Evolutionary conservation across 129 eudicot species (phyloP).

Genomic region (Dittrichia graveolens): DNA sequence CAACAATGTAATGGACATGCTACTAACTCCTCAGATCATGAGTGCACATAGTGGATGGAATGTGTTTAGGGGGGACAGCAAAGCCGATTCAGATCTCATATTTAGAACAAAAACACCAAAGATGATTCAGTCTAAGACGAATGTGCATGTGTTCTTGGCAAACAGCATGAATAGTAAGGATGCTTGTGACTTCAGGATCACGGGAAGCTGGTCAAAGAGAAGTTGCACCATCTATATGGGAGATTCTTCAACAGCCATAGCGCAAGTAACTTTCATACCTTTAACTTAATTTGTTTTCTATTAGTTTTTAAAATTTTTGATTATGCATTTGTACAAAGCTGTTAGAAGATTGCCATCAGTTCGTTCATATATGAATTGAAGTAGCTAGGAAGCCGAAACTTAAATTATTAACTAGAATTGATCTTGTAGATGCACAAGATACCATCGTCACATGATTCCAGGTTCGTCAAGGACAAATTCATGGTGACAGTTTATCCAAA

Average conservation of each 20-base stretch:
- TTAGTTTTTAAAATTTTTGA: too few species aligned
- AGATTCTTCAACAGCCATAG: conserved; percentile 1
- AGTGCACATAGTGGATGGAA: conserved; percentile 1
- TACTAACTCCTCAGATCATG: neutral
- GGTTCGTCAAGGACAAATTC: neutral
- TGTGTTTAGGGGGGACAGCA: neutral
- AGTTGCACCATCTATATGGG: neutral
- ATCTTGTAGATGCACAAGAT: neutral
- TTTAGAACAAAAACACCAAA: conserved; percentile 7
- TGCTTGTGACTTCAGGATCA: conserved; percentile 10
- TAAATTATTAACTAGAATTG: too few species aligned
- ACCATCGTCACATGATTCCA: neutral
- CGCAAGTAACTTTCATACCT: neutral
- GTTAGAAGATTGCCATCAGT: too few species aligned
- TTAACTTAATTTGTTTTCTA: neutral
- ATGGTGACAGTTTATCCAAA: neutral
- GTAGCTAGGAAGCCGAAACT: neutral
- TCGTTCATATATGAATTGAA: too few species aligned
- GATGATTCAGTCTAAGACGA: neutral
- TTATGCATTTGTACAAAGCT: too few species aligned
- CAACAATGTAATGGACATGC: neutral
- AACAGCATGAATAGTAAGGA: neutral
- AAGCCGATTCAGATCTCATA: neutral
- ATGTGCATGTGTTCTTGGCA: conserved; percentile 10
- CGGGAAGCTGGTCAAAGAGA: conserved; percentile 3